These are phyloP conservation scores for Puccinia brachypodii DNA, from an alignment of 1,284 basidiomycete species.

Conservation along the genomic window DNA sequence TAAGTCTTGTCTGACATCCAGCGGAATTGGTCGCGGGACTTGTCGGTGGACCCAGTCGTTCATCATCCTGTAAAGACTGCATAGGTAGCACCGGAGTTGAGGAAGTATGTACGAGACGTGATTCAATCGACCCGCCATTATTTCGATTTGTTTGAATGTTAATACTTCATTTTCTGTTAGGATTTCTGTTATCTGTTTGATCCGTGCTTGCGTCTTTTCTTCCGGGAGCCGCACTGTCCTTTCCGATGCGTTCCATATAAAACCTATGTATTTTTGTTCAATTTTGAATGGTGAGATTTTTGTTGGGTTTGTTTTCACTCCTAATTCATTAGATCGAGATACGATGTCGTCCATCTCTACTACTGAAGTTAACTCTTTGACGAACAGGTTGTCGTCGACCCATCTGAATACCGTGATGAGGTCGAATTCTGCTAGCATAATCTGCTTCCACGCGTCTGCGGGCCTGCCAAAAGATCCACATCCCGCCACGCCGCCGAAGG, in stretches of 20 bases:
- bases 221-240: neutral
- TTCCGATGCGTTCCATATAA: neutral
- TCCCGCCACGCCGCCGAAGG: too few species aligned
- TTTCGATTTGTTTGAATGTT: neutral
- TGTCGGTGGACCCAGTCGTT: neutral
- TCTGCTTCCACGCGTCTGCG: neutral
- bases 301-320: neutral
- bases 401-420: neutral
- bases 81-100: neutral
- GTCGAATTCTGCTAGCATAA: neutral
- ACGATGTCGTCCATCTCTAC: neutral
- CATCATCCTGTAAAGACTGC: neutral
- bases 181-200: neutral
- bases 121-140: neutral
- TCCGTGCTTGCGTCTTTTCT: neutral
- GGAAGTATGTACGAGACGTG: neutral
- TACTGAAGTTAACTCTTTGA: neutral
- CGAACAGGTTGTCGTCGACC: too few species aligned
- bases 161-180: neutral
- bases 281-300: neutral
- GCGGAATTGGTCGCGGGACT: neutral
- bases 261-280: neutral
- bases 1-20: neutral
- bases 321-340: neutral
- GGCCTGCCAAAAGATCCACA: neutral